Conservation (phyloP, 768 basidiomycete genomes). For the Tephrocybe sp. region DNA sequence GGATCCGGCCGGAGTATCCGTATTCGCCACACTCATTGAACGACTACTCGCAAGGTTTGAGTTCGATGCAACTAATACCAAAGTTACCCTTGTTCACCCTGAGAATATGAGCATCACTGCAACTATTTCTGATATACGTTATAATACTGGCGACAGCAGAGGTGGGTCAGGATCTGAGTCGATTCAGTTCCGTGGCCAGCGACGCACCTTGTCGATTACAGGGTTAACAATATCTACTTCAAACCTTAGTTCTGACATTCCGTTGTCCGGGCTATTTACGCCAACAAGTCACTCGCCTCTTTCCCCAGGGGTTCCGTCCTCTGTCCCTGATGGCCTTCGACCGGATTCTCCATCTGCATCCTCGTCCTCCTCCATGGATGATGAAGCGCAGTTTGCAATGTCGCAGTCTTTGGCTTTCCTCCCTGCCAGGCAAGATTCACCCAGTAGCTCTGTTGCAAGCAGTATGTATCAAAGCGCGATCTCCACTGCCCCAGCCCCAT, state of each 20-base stretch:
- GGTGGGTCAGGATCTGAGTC: conserved; percentile 2
- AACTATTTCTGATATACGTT: conserved; percentile 55
- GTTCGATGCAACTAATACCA: conserved; percentile 69
- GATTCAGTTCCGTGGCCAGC: conserved; percentile 25
- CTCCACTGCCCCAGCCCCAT: conserved; percentile 32
- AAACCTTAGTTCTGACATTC: conserved; percentile 34
- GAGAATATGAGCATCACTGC: conserved; percentile 62
- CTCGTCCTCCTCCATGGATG: conserved; percentile 64
- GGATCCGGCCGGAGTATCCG: conserved; percentile 74
- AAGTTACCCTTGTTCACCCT: conserved; percentile 68
- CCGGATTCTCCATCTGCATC: conserved; percentile 36
- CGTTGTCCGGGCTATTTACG: conserved; percentile 13
- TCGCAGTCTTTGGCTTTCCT: conserved; percentile 72
- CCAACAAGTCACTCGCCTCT: conserved; percentile 25
- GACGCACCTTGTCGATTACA: conserved; percentile 53
- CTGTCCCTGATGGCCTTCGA: conserved; percentile 15
- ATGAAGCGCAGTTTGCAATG: conserved; percentile 66
- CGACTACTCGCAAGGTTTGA: conserved; percentile 76
- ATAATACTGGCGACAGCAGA: conserved; percentile 43
- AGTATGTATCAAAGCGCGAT: conserved; percentile 83
- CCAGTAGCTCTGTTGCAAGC: conserved; percentile 48
- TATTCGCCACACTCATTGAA: conserved; percentile 81
- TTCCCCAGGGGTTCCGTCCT: not conserved
- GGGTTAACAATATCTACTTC: conserved; percentile 56
- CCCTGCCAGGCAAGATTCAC: conserved; percentile 46